Evolutionary conservation across 192 early-diverging fungal genomes (phyloP), one percentile per base, ranked within the genome.

Genomic region (Linnemannia hyalina): DNA sequence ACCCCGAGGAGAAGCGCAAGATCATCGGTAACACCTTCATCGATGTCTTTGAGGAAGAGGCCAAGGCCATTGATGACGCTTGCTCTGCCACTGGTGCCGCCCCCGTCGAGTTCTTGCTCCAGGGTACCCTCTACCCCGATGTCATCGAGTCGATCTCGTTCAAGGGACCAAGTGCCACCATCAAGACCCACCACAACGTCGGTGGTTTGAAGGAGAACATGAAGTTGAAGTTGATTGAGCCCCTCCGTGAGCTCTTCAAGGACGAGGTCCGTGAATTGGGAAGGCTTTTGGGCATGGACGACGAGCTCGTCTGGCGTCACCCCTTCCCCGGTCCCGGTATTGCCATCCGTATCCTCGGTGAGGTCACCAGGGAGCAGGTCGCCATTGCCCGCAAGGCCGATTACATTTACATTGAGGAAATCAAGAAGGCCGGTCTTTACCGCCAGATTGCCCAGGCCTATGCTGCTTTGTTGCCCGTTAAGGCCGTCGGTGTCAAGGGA

Each of bases 171-270:
- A 95, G 94, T 88, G 98, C 97, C 23, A 98, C 97, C 77, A 99
- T 99, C 91, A 99, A 99, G 92, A 98, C 98, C 52, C 98, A 99
- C 89, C 98, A 99, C 92, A 99, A 99, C 84, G 98, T 99, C 65
- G 98, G 98, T 79, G 98, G 98, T 71, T 92, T 99, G 36, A 92
- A 97, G 74, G 96, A 98, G 82, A 93, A 99, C 91, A 98, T 99
- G 97, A 97, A 97, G 73, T 89, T 99, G 74, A 99, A 99, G 93
- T 92, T 99, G 42, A 99, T 99, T 81, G 98, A 99, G 90, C 98
- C 98, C 72, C 93, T 99, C 57, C 95, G 98, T 75, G 97, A 99
- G 90, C 93, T 99, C 57, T 99, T 99, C 93, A 99, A 99, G 93
- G 96, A 99, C 89, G 98, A 99, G 92, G 98, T 99, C 73, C 96